Percentiles rank a stretch among this genome's conserved stretches.
Conservation (phyloP, 2,329 filamentous ascomycete species). For the Diaporthe sp. region DNA sequence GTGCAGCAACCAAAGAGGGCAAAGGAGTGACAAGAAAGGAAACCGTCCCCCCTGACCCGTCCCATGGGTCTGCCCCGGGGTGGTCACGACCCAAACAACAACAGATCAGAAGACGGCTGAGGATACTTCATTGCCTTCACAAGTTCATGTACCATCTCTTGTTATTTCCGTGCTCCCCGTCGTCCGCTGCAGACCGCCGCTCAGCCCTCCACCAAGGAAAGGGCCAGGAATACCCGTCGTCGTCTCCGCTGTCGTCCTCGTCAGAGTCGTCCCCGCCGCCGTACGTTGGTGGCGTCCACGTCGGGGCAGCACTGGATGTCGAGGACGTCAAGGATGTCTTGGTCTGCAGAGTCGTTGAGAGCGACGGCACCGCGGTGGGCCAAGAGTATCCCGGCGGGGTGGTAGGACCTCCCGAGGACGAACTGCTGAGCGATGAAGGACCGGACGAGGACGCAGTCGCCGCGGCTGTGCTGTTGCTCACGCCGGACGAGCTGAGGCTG, state of each 20-base stretch:
- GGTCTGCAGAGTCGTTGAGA: constrained; percentile 34
- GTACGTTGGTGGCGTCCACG: constrained; percentile 32
- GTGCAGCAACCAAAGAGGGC: constrained; percentile 14
- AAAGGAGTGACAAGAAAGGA: constrained; percentile 40
- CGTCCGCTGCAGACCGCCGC: background rate
- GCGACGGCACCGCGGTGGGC: constrained; percentile 16
- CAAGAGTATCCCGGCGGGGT: constrained; percentile 16
- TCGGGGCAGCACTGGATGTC: background rate
- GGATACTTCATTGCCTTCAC: background rate
- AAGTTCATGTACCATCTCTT: constrained; percentile 34
- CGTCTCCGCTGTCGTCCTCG: constrained; percentile 4
- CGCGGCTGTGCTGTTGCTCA: constrained; percentile 23
- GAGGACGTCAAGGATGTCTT: constrained; percentile 19
- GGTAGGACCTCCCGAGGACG: background rate
- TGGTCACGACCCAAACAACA: background rate
- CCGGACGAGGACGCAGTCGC: constrained; percentile 4
- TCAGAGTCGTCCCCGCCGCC: constrained; percentile 14
- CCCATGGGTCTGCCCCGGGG: background rate
- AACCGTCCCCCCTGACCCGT: background rate
- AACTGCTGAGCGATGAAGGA: background rate
- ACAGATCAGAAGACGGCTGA: background rate
- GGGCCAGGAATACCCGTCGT: constrained; percentile 1
- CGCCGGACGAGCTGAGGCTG: constrained; percentile 15
- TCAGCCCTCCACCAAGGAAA: background rate
- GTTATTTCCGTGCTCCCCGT: background rate